phyloP scores from a whole-genome alignment of 305 asterid species.

The Fraxinus platypoda region DNA sequence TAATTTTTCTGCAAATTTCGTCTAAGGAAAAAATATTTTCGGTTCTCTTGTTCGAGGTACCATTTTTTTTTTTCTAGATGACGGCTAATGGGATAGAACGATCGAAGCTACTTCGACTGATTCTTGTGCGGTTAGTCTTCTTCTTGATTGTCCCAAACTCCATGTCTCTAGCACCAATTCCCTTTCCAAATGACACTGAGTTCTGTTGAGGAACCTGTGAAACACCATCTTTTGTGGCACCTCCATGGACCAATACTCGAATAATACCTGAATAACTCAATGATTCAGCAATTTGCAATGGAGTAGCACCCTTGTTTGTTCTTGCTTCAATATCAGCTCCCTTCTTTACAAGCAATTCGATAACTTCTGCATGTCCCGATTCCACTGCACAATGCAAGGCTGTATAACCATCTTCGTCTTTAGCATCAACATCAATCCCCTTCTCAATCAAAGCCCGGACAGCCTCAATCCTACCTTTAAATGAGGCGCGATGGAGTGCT shows the following conservation, averaged over 20 bases:
- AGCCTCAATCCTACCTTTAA: constrained; percentile 59
- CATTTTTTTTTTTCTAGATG: constrained; percentile 16
- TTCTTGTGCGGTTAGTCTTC: constrained; percentile 39
- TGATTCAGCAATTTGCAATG: constrained; percentile 60
- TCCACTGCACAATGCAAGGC: constrained; percentile 80
- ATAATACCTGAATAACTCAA: constrained; percentile 59
- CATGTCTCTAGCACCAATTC: constrained; percentile 26
- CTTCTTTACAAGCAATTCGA: constrained; percentile 65
- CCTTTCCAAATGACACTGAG: constrained; percentile 21
- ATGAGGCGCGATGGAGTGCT: constrained; percentile 68
- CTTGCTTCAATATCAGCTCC: constrained; percentile 64
- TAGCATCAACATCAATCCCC: constrained; percentile 52
- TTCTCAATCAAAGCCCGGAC: constrained; percentile 51
- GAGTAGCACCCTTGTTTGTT: constrained; percentile 60
- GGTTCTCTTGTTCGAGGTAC: neutral
- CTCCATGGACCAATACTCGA: constrained; percentile 56
- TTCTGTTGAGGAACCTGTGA: constrained; percentile 19
- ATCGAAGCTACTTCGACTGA: constrained; percentile 48
- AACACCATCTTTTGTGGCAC: constrained; percentile 35
- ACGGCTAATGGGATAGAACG: constrained; percentile 45
- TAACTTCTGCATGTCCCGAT: constrained; percentile 60
- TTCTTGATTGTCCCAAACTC: constrained; percentile 38
- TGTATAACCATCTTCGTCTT: constrained; percentile 69
- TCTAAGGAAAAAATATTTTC: neutral
- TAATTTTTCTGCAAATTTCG: neutral